phyloP scores from a whole-genome alignment of 371 early-diverging fungal species.

The Zancudomyces culisetae region DNA sequence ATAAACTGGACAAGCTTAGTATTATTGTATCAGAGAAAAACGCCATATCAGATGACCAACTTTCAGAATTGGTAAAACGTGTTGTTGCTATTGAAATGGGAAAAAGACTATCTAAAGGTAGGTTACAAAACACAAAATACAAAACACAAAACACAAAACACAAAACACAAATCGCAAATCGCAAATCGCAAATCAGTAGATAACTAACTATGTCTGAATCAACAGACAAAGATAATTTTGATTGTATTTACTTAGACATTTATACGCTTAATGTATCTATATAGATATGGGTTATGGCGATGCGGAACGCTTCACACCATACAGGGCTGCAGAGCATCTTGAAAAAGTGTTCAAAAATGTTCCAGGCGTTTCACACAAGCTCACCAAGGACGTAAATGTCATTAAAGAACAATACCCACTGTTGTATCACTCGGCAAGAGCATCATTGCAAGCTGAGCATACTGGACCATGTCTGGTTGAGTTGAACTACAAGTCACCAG shows the following conservation, averaged over 20 bases:
- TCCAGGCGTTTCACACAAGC: constrained; percentile 33
- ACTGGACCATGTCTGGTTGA: constrained; percentile 56
- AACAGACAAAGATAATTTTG: background rate
- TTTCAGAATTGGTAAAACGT: constrained; percentile 14
- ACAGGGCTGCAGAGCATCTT: constrained; percentile 48
- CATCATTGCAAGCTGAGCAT: constrained; percentile 32
- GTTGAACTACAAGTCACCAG: constrained; percentile 56
- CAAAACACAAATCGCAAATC: no score
- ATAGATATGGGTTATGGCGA: constrained; percentile 64
- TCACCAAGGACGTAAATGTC: constrained; percentile 39
- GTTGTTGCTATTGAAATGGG: constrained; percentile 57
- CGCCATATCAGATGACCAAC: constrained; percentile 10
- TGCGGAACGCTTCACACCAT: constrained; percentile 74
- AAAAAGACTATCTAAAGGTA: constrained; percentile 44
- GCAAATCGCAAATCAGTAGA: no score
- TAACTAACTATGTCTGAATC: background rate
- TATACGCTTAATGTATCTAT: background rate
- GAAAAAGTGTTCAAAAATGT: constrained; percentile 30
- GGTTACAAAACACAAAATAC: no score
- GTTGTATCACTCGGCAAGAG: constrained; percentile 61
- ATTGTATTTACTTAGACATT: background rate
- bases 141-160: no score
- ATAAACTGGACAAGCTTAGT: constrained; percentile 32
- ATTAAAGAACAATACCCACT: constrained; percentile 66
- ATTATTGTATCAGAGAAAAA: constrained; percentile 19